A percentile compares a stretch with the other conserved stretches of the same genome.
These are phyloP conservation scores for Mayamaea pseudoterrestris DNA, from an alignment of 108 stramenopile genomes.

Conservation along the genomic window DNA sequence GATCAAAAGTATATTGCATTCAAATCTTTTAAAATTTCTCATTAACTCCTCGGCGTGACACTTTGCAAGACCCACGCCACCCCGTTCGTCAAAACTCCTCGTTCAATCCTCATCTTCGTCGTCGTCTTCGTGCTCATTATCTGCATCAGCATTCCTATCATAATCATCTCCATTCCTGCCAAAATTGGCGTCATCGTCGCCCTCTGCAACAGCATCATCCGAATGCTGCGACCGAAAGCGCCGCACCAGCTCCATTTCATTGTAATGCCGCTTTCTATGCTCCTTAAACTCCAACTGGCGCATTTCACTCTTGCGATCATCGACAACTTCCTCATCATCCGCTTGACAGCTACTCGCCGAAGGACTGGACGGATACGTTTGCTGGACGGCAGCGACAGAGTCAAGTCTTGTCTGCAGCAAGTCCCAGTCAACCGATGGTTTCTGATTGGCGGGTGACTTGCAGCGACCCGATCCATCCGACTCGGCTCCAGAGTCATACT, in stretches of 20 bases:
- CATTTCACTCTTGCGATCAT: constrained; percentile 32
- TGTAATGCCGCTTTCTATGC: constrained; percentile 78
- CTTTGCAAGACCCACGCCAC: too few species aligned
- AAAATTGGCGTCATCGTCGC: constrained; percentile 30
- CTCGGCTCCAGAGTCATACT: constrained; percentile 69
- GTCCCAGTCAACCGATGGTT: constrained; percentile 32
- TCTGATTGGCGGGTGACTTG: constrained; percentile 30
- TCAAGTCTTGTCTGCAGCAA: constrained; percentile 52
- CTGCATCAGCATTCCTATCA: too few species aligned
- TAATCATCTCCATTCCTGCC: too few species aligned
- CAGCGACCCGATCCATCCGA: constrained; percentile 18
- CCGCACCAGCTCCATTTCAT: constrained; percentile 74
- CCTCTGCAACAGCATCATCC: constrained; percentile 36
- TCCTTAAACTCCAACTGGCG: constrained; percentile 46
- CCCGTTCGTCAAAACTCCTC: too few species aligned
- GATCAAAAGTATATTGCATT: too few species aligned
- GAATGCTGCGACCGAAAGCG: constrained; percentile 57
- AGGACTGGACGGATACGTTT: constrained; percentile 29
- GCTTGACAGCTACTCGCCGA: constrained; percentile 10
- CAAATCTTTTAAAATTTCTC: too few species aligned
- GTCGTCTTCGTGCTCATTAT: too few species aligned
- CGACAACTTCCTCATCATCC: constrained; percentile 31
- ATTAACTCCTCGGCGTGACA: too few species aligned
- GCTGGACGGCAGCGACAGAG: constrained; percentile 47
- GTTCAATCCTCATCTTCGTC: too few species aligned